Evolutionary conservation across 164 flowering plant species (phyloP).

Genomic region (Chloranthus sessilifolius): DNA sequence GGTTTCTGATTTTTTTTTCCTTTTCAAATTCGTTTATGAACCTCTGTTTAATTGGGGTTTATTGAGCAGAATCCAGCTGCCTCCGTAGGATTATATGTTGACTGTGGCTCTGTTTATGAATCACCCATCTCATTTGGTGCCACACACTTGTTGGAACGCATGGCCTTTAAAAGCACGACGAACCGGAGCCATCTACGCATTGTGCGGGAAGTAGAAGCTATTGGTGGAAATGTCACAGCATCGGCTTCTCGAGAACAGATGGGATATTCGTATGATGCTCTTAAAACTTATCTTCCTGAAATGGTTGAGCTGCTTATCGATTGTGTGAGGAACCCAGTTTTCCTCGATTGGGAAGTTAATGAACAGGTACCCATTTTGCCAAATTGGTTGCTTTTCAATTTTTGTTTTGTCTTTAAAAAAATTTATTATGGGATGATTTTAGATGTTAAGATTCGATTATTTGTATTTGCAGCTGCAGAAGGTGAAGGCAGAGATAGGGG

Average conservation of each 20-base stretch:
- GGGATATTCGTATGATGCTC: conserved; percentile 74
- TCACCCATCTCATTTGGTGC: conserved; percentile 55
- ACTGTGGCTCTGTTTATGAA: conserved; percentile 83
- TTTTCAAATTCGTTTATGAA: no score
- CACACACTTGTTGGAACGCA: conserved; percentile 72
- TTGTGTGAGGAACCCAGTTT: conserved; percentile 78
- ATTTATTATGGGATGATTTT: background rate
- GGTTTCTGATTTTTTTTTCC: no score
- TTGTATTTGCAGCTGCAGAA: conserved; percentile 51
- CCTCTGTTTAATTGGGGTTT: conserved; percentile 7
- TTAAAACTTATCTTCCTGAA: conserved; percentile 78
- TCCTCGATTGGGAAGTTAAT: conserved; percentile 89
- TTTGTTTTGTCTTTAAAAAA: background rate
- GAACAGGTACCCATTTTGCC: conserved; percentile 58
- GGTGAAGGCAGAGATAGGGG: conserved; percentile 63
- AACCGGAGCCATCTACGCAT: conserved; percentile 79
- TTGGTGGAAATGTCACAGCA: conserved; percentile 72
- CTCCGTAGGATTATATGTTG: conserved; percentile 74
- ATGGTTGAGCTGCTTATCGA: conserved; percentile 91
- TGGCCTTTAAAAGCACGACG: conserved; percentile 85
- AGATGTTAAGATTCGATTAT: conserved; percentile 2
- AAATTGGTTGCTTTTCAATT: background rate
- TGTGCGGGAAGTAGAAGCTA: conserved; percentile 90
- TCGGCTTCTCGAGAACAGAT: conserved; percentile 90
- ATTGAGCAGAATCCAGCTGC: conserved; percentile 61